Percentiles rank a stretch among this genome's conserved stretches.
Conservation (phyloP, 768 basidiomycete genomes). For the Chalciporus pseudorubinellus region DNA sequence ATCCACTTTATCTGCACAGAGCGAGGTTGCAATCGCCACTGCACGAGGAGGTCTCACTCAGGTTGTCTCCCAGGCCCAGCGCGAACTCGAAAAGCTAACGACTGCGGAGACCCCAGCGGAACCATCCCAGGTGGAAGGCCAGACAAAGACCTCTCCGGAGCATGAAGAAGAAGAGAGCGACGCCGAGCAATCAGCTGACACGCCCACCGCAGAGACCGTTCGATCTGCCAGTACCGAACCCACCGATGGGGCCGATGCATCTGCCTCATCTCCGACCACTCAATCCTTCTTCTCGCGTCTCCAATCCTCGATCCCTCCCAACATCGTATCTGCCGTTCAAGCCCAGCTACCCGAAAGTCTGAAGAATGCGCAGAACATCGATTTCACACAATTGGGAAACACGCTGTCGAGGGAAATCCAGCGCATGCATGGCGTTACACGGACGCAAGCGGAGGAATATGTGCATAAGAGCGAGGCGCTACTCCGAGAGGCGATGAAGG, state of each 20-base stretch:
- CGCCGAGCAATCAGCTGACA: constrained; percentile 26
- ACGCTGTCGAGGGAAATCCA: constrained; percentile 65
- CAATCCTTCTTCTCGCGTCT: constrained; percentile 64
- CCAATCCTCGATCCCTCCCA: constrained; percentile 72
- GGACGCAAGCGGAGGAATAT: constrained; percentile 82
- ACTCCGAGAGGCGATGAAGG: constrained; percentile 68
- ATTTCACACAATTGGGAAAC: constrained; percentile 64
- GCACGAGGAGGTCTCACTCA: constrained; percentile 72
- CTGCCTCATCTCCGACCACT: constrained; percentile 19
- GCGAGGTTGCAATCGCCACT: constrained; percentile 62
- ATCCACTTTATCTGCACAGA: constrained; percentile 52
- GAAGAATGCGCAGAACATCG: constrained; percentile 60
- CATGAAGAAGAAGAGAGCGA: constrained; percentile 24
- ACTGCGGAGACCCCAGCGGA: constrained; percentile 28
- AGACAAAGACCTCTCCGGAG: constrained; percentile 4
- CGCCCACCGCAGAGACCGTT: constrained; percentile 23
- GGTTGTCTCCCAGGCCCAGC: constrained; percentile 78
- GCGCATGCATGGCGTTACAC: constrained; percentile 71
- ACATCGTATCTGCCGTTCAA: constrained; percentile 66
- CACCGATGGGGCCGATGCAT: constrained; percentile 13
- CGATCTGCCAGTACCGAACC: constrained; percentile 19
- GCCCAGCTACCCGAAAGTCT: constrained; percentile 65
- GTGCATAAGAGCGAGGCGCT: constrained; percentile 69
- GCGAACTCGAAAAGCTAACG: constrained; percentile 64
- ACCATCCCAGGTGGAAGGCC: constrained; percentile 4